These are phyloP conservation scores for Sugiyamaella smithiae DNA, from an alignment of 805 yeast species.

Conservation along the genomic window DNA sequence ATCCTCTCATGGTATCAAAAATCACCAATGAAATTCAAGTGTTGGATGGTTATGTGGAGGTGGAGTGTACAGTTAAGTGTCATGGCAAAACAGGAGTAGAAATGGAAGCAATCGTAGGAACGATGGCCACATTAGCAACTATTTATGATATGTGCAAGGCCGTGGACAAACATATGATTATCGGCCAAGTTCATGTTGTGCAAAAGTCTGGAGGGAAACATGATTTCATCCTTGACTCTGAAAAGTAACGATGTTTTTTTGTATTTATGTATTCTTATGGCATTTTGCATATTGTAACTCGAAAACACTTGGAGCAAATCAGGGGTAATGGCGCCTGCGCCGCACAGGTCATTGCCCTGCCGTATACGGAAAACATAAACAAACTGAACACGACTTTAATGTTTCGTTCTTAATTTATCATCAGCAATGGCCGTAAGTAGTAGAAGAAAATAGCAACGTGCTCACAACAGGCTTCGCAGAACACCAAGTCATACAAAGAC, in stretches of 20 bases:
- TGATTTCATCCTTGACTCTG: no score
- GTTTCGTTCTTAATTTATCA: neutral
- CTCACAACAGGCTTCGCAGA: constrained; percentile 24
- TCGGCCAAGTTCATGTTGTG: constrained; percentile 39
- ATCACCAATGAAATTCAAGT: constrained; percentile 37
- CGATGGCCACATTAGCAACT: constrained; percentile 43
- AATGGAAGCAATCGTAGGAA: constrained; percentile 55
- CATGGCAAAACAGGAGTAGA: constrained; percentile 55
- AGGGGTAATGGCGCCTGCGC: no score
- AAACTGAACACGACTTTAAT: constrained; percentile 9
- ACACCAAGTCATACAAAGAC: constrained; percentile 64
- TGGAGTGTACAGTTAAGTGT: constrained; percentile 43
- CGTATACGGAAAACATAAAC: constrained; percentile 4
- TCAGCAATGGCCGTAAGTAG: constrained; percentile 6
- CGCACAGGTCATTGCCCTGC: no score
- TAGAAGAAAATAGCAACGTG: neutral
- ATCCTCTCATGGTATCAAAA: constrained; percentile 45
- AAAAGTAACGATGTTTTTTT: no score
- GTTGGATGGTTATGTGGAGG: constrained; percentile 28
- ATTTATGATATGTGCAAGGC: constrained; percentile 61
- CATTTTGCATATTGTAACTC: no score
- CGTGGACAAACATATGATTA: constrained; percentile 48
- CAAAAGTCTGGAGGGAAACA: constrained; percentile 46
- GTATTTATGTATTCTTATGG: no score
- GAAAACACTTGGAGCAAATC: no score